Percentiles rank a stretch among this genome's conserved stretches.
Conservation (phyloP, 176 grass and related monocot species). For the Juncus effusus region DNA sequence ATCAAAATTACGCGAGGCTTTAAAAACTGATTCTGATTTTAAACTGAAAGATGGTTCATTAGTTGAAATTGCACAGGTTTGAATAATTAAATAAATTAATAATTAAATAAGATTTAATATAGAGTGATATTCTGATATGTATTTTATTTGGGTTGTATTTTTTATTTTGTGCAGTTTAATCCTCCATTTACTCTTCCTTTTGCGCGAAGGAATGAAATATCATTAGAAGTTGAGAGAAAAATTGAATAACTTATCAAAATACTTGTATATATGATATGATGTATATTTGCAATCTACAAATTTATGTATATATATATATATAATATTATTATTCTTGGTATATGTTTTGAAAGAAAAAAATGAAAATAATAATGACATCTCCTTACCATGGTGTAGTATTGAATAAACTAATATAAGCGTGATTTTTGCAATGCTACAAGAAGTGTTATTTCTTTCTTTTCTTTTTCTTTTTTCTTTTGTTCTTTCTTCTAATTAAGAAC, state of each 20-base stretch:
- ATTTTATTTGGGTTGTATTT: slow-evolving; percentile 14
- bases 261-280: slow-evolving; percentile 19
- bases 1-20: slow-evolving; percentile 50
- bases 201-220: slow-evolving; percentile 78
- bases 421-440: too few relatives aligned
- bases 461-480: too few relatives aligned
- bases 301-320: not conserved
- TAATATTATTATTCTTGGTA: too few relatives aligned
- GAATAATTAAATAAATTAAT: not conserved
- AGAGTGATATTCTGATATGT: not conserved
- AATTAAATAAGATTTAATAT: not conserved
- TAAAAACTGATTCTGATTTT: slow-evolving; percentile 56
- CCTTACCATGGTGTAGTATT: too few relatives aligned
- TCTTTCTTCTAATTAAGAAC: not conserved
- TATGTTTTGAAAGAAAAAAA: too few relatives aligned
- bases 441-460: too few relatives aligned
- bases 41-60: slow-evolving; percentile 47
- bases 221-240: slow-evolving; percentile 67
- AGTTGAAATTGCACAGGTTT: slow-evolving; percentile 87
- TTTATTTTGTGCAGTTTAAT: slow-evolving; percentile 68
- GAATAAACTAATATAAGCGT: too few relatives aligned
- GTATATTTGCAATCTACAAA: slow-evolving; percentile 2
- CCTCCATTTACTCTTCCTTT: slow-evolving; percentile 93
- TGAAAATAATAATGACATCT: too few relatives aligned
- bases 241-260: slow-evolving; percentile 28